Evolutionary conservation across 2,329 filamentous ascomycete genomes (phyloP).

Genomic region (Aspergillus sp.): DNA sequence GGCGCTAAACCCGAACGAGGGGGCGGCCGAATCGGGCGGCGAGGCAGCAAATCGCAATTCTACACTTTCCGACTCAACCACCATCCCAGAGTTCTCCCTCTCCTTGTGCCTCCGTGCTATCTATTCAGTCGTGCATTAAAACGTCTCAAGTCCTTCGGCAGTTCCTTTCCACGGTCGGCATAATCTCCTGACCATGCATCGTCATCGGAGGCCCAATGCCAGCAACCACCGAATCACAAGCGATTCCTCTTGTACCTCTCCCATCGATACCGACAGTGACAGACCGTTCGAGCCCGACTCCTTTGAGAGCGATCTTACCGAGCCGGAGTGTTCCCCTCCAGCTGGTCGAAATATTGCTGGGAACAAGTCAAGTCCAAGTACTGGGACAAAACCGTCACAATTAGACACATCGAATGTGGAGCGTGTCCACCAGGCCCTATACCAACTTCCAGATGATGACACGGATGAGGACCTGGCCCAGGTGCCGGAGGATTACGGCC

Average conservation of each 20-base stretch:
- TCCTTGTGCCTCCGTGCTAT: neutral
- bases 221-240: neutral
- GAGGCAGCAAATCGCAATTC: neutral
- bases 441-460: slow-evolving; percentile 19
- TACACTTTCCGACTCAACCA: neutral
- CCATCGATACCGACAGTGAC: neutral
- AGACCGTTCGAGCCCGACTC: neutral
- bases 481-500: slow-evolving; percentile 19
- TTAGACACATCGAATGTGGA: slow-evolving; percentile 6
- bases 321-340: neutral
- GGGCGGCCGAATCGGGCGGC: neutral
- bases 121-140: too few species aligned
- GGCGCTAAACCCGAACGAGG: neutral
- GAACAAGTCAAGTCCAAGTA: neutral
- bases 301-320: neutral
- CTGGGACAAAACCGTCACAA: neutral
- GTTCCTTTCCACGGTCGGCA: neutral
- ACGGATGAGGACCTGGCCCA: slow-evolving; percentile 22
- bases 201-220: slow-evolving; percentile 4
- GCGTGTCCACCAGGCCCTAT: slow-evolving; percentile 7
- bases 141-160: neutral
- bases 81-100: neutral
- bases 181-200: slow-evolving; percentile 15
- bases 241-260: neutral
- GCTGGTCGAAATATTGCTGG: neutral